These are phyloP conservation scores for Monilinia fructicola DNA, from an alignment of 2,329 filamentous ascomycete species.

Conservation along the genomic window DNA sequence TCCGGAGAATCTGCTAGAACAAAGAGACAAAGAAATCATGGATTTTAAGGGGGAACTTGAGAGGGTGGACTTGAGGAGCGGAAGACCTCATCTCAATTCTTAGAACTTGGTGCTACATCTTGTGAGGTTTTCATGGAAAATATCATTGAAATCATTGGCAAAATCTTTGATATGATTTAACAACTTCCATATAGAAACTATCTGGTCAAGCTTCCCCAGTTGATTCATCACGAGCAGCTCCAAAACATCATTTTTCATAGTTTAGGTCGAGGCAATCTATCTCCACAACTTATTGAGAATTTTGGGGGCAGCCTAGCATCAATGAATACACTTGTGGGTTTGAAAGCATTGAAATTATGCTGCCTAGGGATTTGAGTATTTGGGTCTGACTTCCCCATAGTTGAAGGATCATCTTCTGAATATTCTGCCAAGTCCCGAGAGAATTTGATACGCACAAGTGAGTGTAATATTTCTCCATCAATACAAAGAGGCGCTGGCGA, in stretches of 20 bases:
- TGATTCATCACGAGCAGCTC: neutral
- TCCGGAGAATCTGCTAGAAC: neutral
- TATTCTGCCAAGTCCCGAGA: constrained; percentile 15
- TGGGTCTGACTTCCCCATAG: constrained; percentile 23
- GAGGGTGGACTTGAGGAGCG: neutral
- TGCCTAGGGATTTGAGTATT: constrained; percentile 25
- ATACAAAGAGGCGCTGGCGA: neutral
- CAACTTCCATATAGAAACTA: neutral
- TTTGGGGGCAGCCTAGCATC: neutral
- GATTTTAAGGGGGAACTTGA: too few species aligned
- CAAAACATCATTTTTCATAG: neutral
- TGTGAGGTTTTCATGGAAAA: neutral
- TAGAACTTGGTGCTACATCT: neutral
- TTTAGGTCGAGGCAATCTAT: neutral
- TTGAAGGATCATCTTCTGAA: constrained; percentile 16
- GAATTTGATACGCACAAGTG: constrained; percentile 21
- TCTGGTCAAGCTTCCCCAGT: neutral
- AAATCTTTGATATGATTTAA: neutral
- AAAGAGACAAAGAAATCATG: constrained; percentile 6
- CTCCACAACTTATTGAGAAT: neutral
- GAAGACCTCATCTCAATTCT: neutral
- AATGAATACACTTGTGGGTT: neutral
- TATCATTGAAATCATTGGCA: neutral
- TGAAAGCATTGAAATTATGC: constrained; percentile 15
- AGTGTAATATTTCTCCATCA: neutral